These are phyloP conservation scores for Aureobasidium sp. DNA, from an alignment of 2,329 filamentous ascomycete species.

Conservation along the genomic window DNA sequence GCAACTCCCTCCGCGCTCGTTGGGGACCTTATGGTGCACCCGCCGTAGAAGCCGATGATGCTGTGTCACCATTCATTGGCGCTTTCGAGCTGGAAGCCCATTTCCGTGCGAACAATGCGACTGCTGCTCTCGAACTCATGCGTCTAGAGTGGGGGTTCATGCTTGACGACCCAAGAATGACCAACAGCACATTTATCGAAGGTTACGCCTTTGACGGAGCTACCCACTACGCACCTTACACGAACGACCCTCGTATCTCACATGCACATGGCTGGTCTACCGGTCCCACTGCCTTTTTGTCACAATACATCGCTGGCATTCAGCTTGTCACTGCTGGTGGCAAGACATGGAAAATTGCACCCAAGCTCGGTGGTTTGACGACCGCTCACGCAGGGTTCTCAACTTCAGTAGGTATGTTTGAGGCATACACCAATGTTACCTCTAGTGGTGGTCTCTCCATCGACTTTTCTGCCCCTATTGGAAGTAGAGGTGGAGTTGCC, in stretches of 20 bases:
- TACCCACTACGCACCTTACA: constrained; percentile 42
- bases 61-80: constrained; percentile 35
- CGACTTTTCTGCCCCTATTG: constrained; percentile 9
- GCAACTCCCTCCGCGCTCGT: constrained; percentile 28
- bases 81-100: constrained; percentile 37
- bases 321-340: constrained; percentile 24
- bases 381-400: constrained; percentile 9
- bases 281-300: constrained; percentile 37
- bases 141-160: constrained; percentile 33
- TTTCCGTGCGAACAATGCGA: constrained; percentile 29
- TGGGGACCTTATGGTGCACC: constrained; percentile 40
- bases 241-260: constrained; percentile 22
- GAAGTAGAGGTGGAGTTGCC: constrained; percentile 3
- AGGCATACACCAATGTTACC: constrained; percentile 10
- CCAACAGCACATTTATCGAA: constrained; percentile 35
- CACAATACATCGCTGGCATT: constrained; percentile 33
- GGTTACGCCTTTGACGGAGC: constrained; percentile 32
- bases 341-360: constrained; percentile 14
- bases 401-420: constrained; percentile 8
- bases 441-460: neutral
- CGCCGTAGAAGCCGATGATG: constrained; percentile 32
- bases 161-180: constrained; percentile 32
- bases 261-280: constrained; percentile 46
- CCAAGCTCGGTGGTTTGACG: constrained; percentile 8
- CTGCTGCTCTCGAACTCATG: constrained; percentile 35